Evolutionary conservation across 805 yeast genomes (phyloP).

Genomic region (Vanderwaltozyma polyspora): DNA sequence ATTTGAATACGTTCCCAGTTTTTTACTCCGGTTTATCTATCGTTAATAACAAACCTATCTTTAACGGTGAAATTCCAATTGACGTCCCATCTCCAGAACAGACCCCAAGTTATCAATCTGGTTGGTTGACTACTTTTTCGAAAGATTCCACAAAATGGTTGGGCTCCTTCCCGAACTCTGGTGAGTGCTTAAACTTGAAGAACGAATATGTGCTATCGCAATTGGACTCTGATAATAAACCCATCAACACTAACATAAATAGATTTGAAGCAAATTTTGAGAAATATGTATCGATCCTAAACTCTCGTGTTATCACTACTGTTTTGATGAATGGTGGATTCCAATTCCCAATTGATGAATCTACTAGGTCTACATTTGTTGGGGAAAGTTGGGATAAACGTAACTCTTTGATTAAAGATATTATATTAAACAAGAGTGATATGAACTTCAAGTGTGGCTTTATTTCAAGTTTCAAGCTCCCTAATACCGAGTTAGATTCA

Average conservation of each 20-base stretch:
- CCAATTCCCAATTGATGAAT: neutral
- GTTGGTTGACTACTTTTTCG: conserved; percentile 16
- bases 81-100: neutral
- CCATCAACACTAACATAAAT: conserved; percentile 24
- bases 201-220: conserved; percentile 37
- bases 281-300: conserved; percentile 31
- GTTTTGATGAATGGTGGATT: neutral
- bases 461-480: conserved; percentile 43
- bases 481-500: conserved; percentile 32
- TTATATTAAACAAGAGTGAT: neutral
- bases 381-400: neutral
- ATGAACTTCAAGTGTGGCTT: conserved; percentile 35
- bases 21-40: conserved; percentile 48
- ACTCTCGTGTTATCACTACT: conserved; percentile 32
- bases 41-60: conserved; percentile 35
- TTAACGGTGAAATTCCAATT: neutral
- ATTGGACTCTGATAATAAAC: conserved; percentile 6
- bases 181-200: conserved; percentile 30
- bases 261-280: conserved; percentile 20
- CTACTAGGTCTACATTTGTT: neutral
- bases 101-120: neutral
- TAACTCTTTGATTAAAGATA: neutral
- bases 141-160: conserved; percentile 35
- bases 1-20: conserved; percentile 11
- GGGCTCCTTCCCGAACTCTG: conserved; percentile 36